phyloP scores from a whole-genome alignment of 176 grass and related monocot species.

The sorghum (Sorghum bicolor) region DNA sequence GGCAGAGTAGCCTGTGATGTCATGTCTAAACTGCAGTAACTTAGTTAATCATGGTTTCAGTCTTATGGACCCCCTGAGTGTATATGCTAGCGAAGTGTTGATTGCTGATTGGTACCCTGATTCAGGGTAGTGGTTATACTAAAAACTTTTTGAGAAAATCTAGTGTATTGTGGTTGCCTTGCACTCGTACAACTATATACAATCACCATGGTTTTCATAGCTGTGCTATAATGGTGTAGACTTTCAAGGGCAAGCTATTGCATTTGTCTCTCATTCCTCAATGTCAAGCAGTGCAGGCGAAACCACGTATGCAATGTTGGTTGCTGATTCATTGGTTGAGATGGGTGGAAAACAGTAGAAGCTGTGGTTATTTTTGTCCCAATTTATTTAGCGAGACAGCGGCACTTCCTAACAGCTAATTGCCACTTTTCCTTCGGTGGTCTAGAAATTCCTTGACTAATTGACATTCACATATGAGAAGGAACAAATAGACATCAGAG shows the following conservation, averaged over 20 bases:
- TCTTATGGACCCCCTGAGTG: background rate
- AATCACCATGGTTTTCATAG: background rate
- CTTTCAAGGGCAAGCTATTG: background rate
- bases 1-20: background rate
- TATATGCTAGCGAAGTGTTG: conserved; percentile 30
- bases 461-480: too few species aligned
- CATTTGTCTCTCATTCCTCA: background rate
- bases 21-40: background rate
- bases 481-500: too few species aligned
- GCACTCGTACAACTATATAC: background rate
- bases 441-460: too few species aligned
- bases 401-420: too few species aligned
- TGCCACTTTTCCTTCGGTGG: too few species aligned
- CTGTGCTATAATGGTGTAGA: background rate
- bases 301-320: background rate
- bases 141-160: background rate
- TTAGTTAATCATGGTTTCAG: background rate
- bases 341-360: background rate
- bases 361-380: background rate
- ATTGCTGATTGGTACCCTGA: conserved; percentile 27
- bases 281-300: too few species aligned
- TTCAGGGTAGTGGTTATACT: conserved; percentile 25
- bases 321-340: background rate
- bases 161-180: background rate
- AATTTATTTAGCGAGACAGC: background rate